Percentiles rank a stretch among this genome's conserved stretches.
Conservation (phyloP, 2,329 filamentous ascomycete species). For the Cadophora gregata region DNA sequence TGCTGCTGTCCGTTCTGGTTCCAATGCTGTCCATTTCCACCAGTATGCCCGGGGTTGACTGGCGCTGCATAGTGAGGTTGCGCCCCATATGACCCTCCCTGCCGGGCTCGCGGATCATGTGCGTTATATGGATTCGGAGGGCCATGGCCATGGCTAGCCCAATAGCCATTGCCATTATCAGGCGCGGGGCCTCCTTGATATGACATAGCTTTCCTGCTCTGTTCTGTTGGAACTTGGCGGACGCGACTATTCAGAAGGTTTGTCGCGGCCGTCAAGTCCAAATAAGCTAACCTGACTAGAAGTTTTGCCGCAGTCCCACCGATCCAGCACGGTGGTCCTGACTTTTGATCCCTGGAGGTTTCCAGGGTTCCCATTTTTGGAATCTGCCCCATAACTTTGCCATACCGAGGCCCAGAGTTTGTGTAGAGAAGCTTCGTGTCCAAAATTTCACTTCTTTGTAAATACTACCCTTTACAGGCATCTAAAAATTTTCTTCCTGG, state of each 20-base stretch:
- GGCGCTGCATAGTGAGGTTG: constrained; percentile 26
- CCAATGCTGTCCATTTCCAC: constrained; percentile 24
- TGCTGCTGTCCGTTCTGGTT: constrained; percentile 30
- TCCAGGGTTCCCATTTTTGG: not conserved
- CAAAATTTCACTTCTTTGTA: constrained; percentile 5
- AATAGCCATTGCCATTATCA: constrained; percentile 34
- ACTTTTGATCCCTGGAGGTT: not conserved
- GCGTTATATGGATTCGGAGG: constrained; percentile 30
- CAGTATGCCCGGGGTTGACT: constrained; percentile 2
- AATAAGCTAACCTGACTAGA: not conserved
- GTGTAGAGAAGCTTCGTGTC: constrained; percentile 3
- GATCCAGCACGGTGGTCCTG: not conserved
- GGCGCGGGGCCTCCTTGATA: constrained; percentile 39
- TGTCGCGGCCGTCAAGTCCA: not conserved
- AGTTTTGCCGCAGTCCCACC: not conserved
- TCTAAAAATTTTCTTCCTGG: not conserved
- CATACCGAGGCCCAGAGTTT: constrained; percentile 4
- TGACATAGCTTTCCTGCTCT: constrained; percentile 33
- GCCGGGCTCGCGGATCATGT: constrained; percentile 28
- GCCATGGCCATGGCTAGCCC: constrained; percentile 33
- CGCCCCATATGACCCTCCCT: constrained; percentile 13
- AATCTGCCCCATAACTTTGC: not conserved
- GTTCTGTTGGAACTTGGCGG: constrained; percentile 1
- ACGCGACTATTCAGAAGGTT: constrained; percentile 9
- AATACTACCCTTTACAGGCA: not conserved